Percentiles rank a stretch among this genome's conserved stretches.
phyloP scores from a whole-genome alignment of 208 protist genomes.

The Kentomonas sorsogonicus region DNA sequence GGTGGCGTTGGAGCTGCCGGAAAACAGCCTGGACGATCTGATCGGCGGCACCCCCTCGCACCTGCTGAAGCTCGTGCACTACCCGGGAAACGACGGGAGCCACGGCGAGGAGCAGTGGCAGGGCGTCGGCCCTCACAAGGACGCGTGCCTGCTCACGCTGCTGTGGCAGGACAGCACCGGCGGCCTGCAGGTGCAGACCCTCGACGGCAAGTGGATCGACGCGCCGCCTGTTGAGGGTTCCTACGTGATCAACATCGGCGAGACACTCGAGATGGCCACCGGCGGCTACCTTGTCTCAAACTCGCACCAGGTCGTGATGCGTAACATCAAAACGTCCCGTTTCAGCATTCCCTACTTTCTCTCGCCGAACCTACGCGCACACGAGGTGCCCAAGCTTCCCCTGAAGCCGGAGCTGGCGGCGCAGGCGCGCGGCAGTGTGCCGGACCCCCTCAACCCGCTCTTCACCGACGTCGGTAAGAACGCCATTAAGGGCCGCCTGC shows the following conservation, averaged over 20 bases:
- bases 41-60: not conserved
- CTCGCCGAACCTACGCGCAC: not conserved
- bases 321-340: conserved; percentile 10
- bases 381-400: conserved; percentile 5
- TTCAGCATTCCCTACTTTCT: conserved; percentile 15
- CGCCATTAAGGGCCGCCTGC: conserved; percentile 4
- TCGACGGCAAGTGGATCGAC: conserved; percentile 12
- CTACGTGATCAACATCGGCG: conserved; percentile 14
- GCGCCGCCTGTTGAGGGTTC: conserved; percentile 1
- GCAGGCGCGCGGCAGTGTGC: conserved; percentile 3
- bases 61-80: conserved; percentile 16
- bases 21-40: not conserved
- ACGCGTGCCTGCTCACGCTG: conserved; percentile 4
- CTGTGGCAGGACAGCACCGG: conserved; percentile 15
- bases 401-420: conserved; percentile 6
- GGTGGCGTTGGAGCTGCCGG: conserved; percentile 1
- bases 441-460: conserved; percentile 6
- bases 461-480: conserved; percentile 3
- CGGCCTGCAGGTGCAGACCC: conserved; percentile 14
- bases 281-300: conserved; percentile 11
- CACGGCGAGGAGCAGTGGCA: conserved; percentile 7
- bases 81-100: conserved; percentile 3
- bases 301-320: conserved; percentile 10
- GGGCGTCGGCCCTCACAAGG: conserved; percentile 9
- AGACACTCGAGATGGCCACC: conserved; percentile 10